phyloP scores from a whole-genome alignment of 805 yeast genomes.

The Candida nonsorbophila region DNA sequence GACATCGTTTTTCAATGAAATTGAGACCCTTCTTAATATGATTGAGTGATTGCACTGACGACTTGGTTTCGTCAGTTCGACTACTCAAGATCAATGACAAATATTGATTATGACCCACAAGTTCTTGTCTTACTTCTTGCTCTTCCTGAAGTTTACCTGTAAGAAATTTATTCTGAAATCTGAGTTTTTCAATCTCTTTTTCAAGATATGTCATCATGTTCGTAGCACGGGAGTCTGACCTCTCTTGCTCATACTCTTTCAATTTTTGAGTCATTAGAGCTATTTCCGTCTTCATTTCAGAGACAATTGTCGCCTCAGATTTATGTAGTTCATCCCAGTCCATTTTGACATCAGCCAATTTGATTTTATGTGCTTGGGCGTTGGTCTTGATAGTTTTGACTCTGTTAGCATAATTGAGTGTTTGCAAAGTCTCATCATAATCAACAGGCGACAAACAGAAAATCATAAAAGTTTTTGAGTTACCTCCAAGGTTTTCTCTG shows the following conservation, averaged over 20 bases:
- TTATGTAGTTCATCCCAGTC: conserved; percentile 26
- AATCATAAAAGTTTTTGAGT: conserved; percentile 83
- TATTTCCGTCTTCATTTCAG: conserved; percentile 26
- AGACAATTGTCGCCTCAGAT: conserved; percentile 18
- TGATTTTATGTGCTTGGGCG: conserved; percentile 43
- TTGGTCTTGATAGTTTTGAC: conserved; percentile 64
- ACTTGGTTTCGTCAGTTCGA: no score
- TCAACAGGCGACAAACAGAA: conserved; percentile 81
- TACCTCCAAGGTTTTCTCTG: conserved; percentile 75
- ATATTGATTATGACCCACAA: conserved; percentile 7
- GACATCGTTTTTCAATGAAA: no score
- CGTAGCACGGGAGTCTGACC: not conserved
- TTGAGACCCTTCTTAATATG: no score
- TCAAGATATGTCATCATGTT: conserved; percentile 28
- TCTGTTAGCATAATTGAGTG: conserved; percentile 71
- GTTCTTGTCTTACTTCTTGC: conserved; percentile 6
- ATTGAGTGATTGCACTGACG: no score
- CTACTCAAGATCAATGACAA: no score
- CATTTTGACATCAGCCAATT: conserved; percentile 19
- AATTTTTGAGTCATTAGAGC: conserved; percentile 21
- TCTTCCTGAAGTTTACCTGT: conserved; percentile 6
- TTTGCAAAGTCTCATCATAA: conserved; percentile 71
- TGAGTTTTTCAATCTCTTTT: conserved; percentile 19
- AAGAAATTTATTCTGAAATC: conserved; percentile 31
- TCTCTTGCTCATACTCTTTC: conserved; percentile 4